phyloP scores from a whole-genome alignment of 257 asterid species.

The Agastache rugosa region DNA sequence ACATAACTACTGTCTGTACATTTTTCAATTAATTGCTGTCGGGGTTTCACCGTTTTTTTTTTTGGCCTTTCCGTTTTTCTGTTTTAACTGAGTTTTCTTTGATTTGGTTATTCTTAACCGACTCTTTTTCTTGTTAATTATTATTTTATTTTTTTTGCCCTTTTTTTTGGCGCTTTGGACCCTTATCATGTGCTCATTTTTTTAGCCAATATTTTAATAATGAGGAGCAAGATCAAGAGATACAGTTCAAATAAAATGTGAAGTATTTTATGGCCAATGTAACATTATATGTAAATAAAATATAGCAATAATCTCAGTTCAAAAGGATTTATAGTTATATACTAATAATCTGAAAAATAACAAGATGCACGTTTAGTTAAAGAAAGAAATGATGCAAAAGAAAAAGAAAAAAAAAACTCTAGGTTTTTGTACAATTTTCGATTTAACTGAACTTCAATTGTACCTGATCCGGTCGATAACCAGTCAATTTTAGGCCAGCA shows the following conservation, averaged over 20 bases:
- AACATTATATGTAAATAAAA: not conserved
- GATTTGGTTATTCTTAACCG: not conserved
- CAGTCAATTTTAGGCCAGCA: no score
- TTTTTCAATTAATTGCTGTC: not conserved
- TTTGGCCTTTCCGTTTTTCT: not conserved
- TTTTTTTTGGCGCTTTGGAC: no score
- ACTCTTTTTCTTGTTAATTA: not conserved
- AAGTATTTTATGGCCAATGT: no score
- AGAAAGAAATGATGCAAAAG: no score
- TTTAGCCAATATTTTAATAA: no score
- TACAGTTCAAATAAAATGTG: no score
- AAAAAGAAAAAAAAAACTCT: no score
- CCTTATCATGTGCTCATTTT: no score
- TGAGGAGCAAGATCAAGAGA: not conserved
- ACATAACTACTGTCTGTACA: conserved; percentile 1
- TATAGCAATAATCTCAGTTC: not conserved
- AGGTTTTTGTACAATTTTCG: no score
- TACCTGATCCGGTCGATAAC: no score
- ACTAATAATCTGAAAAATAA: not conserved
- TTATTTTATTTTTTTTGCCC: not conserved
- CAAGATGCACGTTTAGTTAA: not conserved
- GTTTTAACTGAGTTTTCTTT: not conserved
- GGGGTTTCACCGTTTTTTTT: not conserved
- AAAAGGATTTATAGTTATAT: not conserved
- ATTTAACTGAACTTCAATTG: no score